phyloP scores from a whole-genome alignment of 805 yeast genomes.

The Candida quercuum region DNA sequence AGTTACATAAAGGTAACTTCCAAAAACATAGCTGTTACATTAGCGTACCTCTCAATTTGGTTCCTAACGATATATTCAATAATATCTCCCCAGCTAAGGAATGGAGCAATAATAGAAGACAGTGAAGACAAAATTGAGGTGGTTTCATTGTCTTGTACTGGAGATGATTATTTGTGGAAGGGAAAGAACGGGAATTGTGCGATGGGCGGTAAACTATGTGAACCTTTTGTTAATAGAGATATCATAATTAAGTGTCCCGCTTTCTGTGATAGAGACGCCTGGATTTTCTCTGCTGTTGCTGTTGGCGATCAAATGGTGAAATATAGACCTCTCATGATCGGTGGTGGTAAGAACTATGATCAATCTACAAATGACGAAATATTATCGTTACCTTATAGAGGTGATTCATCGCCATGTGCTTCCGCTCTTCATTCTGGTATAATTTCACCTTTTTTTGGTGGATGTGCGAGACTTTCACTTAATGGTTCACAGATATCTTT shows the following conservation, averaged over 20 bases:
- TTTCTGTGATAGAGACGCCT: conserved; percentile 59
- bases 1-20: conserved; percentile 22
- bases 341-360: conserved; percentile 53
- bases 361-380: conserved; percentile 11
- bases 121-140: conserved; percentile 26
- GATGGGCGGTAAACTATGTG: conserved; percentile 53
- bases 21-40: conserved; percentile 1
- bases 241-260: conserved; percentile 75
- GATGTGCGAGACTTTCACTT: conserved; percentile 58
- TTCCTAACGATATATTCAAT: conserved; percentile 14
- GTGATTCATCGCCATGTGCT: conserved; percentile 81
- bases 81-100: conserved; percentile 40
- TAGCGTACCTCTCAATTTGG: conserved; percentile 11
- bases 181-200: conserved; percentile 77
- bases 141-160: conserved; percentile 40
- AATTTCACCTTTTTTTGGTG: conserved; percentile 65
- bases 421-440: conserved; percentile 82
- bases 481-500: conserved; percentile 46
- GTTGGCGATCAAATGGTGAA: conserved; percentile 62
- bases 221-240: conserved; percentile 36
- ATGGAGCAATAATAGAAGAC: conserved; percentile 31
- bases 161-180: conserved; percentile 47
- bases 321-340: conserved; percentile 64
- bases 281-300: conserved; percentile 63
- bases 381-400: conserved; percentile 60